phyloP scores from a whole-genome alignment of 257 asterid genomes.

The Nicotiana obtusifolia region DNA sequence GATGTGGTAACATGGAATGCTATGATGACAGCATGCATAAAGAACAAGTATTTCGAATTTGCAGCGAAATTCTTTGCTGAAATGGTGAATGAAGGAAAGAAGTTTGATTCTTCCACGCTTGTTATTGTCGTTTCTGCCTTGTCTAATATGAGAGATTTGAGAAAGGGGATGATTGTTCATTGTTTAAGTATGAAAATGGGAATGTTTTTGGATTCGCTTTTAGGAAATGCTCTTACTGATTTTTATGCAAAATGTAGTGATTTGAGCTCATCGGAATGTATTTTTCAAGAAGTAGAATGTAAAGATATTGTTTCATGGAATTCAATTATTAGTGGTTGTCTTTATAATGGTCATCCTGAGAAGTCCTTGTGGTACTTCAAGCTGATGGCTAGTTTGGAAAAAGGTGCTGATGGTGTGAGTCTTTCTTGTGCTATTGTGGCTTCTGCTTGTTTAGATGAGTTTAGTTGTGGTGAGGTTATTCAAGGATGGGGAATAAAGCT shows the following conservation, averaged over 20 bases:
- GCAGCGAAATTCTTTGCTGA: slow-evolving; percentile 33
- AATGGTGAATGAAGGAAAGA: slow-evolving; percentile 37
- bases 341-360: slow-evolving; percentile 29
- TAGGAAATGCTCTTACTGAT: slow-evolving; percentile 45
- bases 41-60: slow-evolving; percentile 26
- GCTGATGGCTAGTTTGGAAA: slow-evolving; percentile 31
- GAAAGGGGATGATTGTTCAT: slow-evolving; percentile 39
- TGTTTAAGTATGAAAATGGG: slow-evolving; percentile 50
- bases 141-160: slow-evolving; percentile 28
- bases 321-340: slow-evolving; percentile 47
- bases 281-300: slow-evolving; percentile 31
- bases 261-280: slow-evolving; percentile 40
- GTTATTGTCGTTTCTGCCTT: slow-evolving; percentile 36
- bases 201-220: slow-evolving; percentile 32
- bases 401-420: slow-evolving; percentile 37
- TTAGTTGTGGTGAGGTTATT: slow-evolving; percentile 33
- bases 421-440: slow-evolving; percentile 61
- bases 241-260: slow-evolving; percentile 58
- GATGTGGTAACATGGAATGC: slow-evolving; percentile 62
- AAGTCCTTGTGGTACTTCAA: slow-evolving; percentile 43
- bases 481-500: slow-evolving; percentile 47
- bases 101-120: slow-evolving; percentile 40
- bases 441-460: slow-evolving; percentile 37
- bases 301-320: slow-evolving; percentile 59
- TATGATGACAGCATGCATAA: slow-evolving; percentile 50